Conservation (phyloP, 176 grass and related monocot genomes). For the Leersia perrieri region DNA sequence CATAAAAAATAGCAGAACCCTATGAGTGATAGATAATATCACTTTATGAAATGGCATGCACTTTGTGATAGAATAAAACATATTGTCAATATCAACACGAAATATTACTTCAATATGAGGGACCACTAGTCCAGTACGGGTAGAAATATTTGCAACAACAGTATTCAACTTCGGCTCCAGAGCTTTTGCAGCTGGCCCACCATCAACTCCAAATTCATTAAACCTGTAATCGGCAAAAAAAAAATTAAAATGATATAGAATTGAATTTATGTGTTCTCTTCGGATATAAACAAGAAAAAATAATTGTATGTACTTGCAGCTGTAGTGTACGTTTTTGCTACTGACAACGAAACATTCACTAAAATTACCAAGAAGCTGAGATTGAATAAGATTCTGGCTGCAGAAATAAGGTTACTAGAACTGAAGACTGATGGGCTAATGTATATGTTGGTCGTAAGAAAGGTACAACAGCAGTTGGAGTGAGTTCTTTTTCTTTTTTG, state of each 20-base stretch:
- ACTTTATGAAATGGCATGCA: background rate
- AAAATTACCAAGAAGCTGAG: background rate
- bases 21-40: background rate
- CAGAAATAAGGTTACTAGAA: background rate
- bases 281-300: background rate
- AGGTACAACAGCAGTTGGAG: background rate
- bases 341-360: background rate
- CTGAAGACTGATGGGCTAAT: background rate
- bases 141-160: constrained; percentile 44
- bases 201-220: constrained; percentile 69
- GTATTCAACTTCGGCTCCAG: constrained; percentile 58
- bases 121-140: constrained; percentile 49
- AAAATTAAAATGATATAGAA: background rate
- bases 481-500: background rate
- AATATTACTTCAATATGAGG: constrained; percentile 61
- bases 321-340: background rate
- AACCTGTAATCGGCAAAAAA: background rate
- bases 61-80: too few relatives aligned
- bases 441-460: background rate
- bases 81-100: background rate
- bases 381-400: background rate
- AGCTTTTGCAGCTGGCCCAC: constrained; percentile 74
- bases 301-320: background rate
- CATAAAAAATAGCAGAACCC: background rate
- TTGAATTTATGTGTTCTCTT: background rate